A percentile compares a stretch with the other conserved stretches of the same genome.
Conservation (phyloP, 257 asterid species). For the Solanum chilense region DNA sequence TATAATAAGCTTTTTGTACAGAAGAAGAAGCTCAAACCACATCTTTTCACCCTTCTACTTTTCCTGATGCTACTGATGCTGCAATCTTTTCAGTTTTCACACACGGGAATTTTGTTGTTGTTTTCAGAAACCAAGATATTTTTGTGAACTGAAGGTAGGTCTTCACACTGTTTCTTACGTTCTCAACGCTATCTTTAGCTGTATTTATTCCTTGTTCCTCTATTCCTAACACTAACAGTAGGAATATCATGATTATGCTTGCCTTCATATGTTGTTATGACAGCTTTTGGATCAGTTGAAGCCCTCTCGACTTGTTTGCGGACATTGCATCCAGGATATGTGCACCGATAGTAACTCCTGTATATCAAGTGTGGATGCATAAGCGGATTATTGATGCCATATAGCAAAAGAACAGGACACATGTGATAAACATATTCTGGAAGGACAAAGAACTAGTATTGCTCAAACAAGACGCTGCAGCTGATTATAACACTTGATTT, state of each 20-base stretch:
- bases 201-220: slow-evolving; percentile 19
- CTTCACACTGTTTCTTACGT: slow-evolving; percentile 18
- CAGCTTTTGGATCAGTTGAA: slow-evolving; percentile 71
- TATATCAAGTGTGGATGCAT: not conserved
- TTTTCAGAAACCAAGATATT: slow-evolving; percentile 25
- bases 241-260: slow-evolving; percentile 83
- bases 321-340: slow-evolving; percentile 76
- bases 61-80: slow-evolving; percentile 6
- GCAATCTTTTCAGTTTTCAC: slow-evolving; percentile 50
- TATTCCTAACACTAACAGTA: slow-evolving; percentile 5
- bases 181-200: slow-evolving; percentile 1
- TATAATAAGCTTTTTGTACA: not conserved
- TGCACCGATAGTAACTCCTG: slow-evolving; percentile 94
- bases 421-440: not conserved
- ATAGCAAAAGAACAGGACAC: not conserved
- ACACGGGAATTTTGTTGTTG: slow-evolving; percentile 23
- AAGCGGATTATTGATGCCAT: not conserved
- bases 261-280: slow-evolving; percentile 83
- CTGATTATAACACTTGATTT: not conserved
- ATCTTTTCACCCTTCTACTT: not conserved
- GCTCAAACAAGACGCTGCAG: not conserved
- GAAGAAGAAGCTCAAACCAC: not conserved
- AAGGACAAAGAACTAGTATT: not conserved
- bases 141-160: slow-evolving; percentile 14
- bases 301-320: slow-evolving; percentile 96